phyloP scores from a whole-genome alignment of 371 early-diverging fungal species.

The Mortierella sp. region DNA sequence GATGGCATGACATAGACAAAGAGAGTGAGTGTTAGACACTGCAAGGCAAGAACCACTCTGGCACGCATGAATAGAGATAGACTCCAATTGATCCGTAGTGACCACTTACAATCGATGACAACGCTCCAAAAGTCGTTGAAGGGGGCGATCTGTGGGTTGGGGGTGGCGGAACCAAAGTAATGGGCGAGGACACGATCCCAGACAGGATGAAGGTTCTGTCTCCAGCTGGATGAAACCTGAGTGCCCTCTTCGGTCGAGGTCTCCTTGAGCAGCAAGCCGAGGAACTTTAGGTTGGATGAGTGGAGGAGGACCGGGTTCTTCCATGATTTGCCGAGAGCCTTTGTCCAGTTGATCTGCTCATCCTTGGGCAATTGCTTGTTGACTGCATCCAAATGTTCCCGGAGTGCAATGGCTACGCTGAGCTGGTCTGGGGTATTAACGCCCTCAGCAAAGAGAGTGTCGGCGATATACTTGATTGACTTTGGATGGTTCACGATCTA shows the following conservation, averaged over 20 bases:
- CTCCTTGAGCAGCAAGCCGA: conserved; percentile 72
- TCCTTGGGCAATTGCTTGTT: conserved; percentile 45
- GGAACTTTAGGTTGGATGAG: conserved; percentile 65
- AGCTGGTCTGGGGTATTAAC: conserved; percentile 78
- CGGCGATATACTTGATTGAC: conserved; percentile 63
- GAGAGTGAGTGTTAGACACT: neutral
- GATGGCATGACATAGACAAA: neutral
- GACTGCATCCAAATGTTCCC: conserved; percentile 58
- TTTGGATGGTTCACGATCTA: conserved; percentile 47
- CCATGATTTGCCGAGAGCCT: conserved; percentile 60
- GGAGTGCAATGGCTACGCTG: conserved; percentile 73
- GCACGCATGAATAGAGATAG: too few relatives aligned
- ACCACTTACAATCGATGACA: conserved; percentile 81
- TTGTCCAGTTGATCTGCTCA: conserved; percentile 54
- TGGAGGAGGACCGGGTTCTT: conserved; percentile 67
- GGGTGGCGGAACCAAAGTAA: conserved; percentile 58
- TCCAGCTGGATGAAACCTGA: conserved; percentile 71
- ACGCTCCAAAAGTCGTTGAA: conserved; percentile 88
- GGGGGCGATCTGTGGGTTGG: conserved; percentile 58
- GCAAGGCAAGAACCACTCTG: too few relatives aligned
- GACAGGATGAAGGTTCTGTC: conserved; percentile 84
- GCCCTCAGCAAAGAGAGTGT: conserved; percentile 68
- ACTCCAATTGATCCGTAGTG: too few relatives aligned
- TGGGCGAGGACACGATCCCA: conserved; percentile 79
- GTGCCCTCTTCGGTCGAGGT: conserved; percentile 63